A percentile compares a stretch with the other conserved stretches of the same genome.
Conservation (phyloP, 148 eudicot species). For the Nyssa sinensis region DNA sequence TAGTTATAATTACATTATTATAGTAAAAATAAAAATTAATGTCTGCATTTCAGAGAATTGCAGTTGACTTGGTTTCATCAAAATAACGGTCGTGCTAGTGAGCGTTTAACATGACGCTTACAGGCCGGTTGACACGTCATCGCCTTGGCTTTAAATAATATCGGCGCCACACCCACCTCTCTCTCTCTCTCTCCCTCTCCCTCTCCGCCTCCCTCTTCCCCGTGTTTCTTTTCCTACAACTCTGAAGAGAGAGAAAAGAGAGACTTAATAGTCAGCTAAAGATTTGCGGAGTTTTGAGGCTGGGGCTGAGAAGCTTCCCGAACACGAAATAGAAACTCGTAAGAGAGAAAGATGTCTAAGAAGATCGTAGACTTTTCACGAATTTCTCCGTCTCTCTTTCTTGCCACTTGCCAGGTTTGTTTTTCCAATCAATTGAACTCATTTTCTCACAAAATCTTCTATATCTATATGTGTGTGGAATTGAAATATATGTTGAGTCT, state of each 20-base stretch:
- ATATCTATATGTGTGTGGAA: not conserved
- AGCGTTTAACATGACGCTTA: not conserved
- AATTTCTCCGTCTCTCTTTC: not conserved
- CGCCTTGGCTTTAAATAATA: not conserved
- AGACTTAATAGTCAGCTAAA: not conserved
- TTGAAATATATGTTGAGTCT: not conserved
- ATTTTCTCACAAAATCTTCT: no score
- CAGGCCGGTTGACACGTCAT: not conserved
- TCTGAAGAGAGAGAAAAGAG: not conserved
- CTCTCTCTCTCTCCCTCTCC: not conserved
- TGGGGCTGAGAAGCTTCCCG: not conserved
- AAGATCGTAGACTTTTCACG: not conserved
- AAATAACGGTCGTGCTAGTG: not conserved
- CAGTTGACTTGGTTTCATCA: not conserved
- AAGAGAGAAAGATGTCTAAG: not conserved
- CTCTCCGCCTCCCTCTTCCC: not conserved
- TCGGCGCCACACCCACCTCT: not conserved
- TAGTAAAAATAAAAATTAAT: no score
- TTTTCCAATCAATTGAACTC: not conserved
- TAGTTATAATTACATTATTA: no score
- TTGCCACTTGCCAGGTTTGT: not conserved
- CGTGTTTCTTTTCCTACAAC: not conserved
- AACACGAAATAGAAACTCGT: slow-evolving; percentile 8
- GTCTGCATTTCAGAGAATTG: no score
- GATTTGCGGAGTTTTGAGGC: not conserved